Conservation (phyloP, 352 stramenopile genomes). For the Pythium monospermum region DNA sequence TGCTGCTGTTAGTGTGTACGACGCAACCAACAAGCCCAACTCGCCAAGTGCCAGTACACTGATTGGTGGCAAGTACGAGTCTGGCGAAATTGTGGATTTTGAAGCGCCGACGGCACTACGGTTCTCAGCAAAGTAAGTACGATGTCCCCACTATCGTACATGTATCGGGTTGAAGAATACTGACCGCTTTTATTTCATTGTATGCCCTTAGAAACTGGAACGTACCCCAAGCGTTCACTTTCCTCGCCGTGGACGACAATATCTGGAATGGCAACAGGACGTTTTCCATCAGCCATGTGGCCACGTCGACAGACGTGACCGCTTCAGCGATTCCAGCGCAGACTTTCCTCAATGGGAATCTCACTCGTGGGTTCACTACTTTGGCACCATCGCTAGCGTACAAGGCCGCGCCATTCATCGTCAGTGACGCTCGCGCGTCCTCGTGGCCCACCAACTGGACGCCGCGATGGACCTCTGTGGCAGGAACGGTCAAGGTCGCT, state of each 20-base stretch:
- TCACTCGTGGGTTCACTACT: conserved; percentile 21
- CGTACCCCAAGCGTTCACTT: conserved; percentile 39
- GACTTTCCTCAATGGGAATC: conserved; percentile 13
- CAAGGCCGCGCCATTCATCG: conserved; percentile 33
- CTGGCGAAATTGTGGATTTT: conserved; percentile 25
- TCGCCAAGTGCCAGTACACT: conserved; percentile 18
- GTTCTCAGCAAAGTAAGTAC: conserved; percentile 41
- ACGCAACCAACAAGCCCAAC: conserved; percentile 29
- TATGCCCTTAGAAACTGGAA: conserved; percentile 45
- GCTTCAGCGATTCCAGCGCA: conserved; percentile 27
- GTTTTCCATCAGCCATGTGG: conserved; percentile 30
- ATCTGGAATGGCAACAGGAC: conserved; percentile 45
- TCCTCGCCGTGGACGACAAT: conserved; percentile 61
- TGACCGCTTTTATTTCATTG: background rate
- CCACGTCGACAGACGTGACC: conserved; percentile 24
- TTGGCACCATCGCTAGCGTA: conserved; percentile 33
- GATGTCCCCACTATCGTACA: too few relatives aligned
- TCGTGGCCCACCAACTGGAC: conserved; percentile 38
- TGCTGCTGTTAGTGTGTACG: conserved; percentile 30
- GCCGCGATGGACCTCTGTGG: conserved; percentile 28
- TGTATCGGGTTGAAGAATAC: background rate
- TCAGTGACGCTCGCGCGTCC: conserved; percentile 21
- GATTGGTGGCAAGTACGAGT: conserved; percentile 39
- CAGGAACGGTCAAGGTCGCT: conserved; percentile 29
- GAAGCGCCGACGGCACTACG: conserved; percentile 34